phyloP scores from a whole-genome alignment of 352 stramenopile species.

The Peronosclerospora sorghi region DNA sequence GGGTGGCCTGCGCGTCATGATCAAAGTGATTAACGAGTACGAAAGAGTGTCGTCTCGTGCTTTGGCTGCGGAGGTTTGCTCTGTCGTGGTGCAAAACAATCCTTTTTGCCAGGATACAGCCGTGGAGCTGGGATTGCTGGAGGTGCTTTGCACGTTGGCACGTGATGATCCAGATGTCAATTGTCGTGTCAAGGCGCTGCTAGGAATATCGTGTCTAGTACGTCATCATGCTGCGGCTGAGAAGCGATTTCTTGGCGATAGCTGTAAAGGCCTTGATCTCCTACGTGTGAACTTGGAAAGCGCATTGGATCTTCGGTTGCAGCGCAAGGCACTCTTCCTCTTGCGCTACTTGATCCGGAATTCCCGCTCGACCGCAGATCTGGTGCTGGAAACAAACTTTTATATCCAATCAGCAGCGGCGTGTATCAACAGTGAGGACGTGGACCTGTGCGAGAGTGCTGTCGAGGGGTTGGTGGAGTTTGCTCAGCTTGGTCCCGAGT shows the following conservation, averaged over 20 bases:
- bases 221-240: constrained; percentile 56
- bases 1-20: constrained; percentile 49
- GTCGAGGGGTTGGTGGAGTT: constrained; percentile 68
- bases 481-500: constrained; percentile 43
- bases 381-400: constrained; percentile 29
- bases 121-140: constrained; percentile 44
- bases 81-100: constrained; percentile 82
- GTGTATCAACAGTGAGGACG: constrained; percentile 58
- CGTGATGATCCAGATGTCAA: constrained; percentile 47
- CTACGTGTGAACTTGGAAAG: constrained; percentile 42
- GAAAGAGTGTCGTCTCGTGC: constrained; percentile 38
- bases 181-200: constrained; percentile 66
- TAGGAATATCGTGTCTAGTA: constrained; percentile 78
- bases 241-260: constrained; percentile 40
- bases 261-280: constrained; percentile 46
- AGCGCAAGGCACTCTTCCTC: constrained; percentile 80
- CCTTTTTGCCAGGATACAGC: constrained; percentile 69
- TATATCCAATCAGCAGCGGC: constrained; percentile 33
- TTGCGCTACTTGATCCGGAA: constrained; percentile 69
- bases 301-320: constrained; percentile 47
- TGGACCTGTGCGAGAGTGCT: constrained; percentile 69
- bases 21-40: constrained; percentile 48
- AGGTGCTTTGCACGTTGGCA: constrained; percentile 52
- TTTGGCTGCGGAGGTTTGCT: constrained; percentile 64
- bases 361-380: constrained; percentile 35